These are phyloP conservation scores for Trametes polyzona DNA, from an alignment of 1,284 basidiomycete genomes.

Conservation along the genomic window DNA sequence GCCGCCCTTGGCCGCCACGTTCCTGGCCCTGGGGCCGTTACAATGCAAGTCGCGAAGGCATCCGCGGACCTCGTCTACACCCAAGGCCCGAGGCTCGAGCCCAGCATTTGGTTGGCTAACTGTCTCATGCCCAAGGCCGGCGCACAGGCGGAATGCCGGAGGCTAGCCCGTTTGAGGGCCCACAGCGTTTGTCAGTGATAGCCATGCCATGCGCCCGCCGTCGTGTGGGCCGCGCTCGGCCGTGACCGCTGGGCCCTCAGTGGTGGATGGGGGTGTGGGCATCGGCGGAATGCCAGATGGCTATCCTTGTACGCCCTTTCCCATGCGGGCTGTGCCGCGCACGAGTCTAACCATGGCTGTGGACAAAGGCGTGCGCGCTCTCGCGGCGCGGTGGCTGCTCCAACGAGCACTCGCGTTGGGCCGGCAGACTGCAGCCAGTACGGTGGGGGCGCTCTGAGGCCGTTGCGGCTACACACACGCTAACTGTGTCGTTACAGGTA, in stretches of 20 bases:
- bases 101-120: not conserved
- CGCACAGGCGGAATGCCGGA: not conserved
- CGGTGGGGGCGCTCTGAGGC: not conserved
- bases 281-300: constrained; percentile 1
- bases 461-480: not conserved
- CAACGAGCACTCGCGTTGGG: too few relatives aligned
- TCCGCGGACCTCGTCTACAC: not conserved
- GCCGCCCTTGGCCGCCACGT: not conserved
- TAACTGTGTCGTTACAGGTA: not conserved
- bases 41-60: too few relatives aligned
- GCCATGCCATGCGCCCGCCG: not conserved
- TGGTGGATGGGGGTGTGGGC: too few relatives aligned
- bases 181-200: constrained; percentile 23
- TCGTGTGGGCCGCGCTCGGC: too few relatives aligned
- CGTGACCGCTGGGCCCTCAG: too few relatives aligned
- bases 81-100: too few relatives aligned
- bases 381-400: not conserved
- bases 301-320: constrained; percentile 5
- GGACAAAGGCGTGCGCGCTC: not conserved
- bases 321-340: constrained; percentile 8
- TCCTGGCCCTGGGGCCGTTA: not conserved
- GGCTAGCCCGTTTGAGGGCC: constrained; percentile 15
- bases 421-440: too few relatives aligned
- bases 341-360: not conserved
- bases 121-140: not conserved